Evolutionary conservation across 2,329 filamentous ascomycete genomes (phyloP), one percentile per base, ranked within the genome.

Genomic region (Pseudonectria buxi): DNA sequence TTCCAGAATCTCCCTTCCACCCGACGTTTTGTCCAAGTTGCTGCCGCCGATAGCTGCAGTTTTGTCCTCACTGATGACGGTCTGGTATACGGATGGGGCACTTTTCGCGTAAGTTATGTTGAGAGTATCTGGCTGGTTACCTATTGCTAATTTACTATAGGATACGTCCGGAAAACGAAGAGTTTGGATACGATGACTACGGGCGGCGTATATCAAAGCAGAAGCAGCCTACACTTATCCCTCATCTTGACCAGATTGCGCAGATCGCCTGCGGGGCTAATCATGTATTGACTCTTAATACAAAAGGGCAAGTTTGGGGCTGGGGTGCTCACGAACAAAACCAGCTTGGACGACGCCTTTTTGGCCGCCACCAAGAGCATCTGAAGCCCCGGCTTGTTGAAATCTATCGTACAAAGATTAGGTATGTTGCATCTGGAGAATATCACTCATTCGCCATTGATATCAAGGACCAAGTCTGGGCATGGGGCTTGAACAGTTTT

Each of bases 401-500:
- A 15, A n/a, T 16, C 14, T 30, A 15, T 7, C 10, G 10, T n/a
- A 15, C 10, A 7, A 30, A 82, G 32, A 72, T 87, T 32, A 73
- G 76, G 49, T 74, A 78, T 43, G 72, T 79, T 24, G 80, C 58
- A 13, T 64, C 57, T 43, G 85, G 84, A 24, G 72, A 77, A 26
- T 86, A 86, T 61, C 83, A 89, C 62, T 80, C 74, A 45, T 86
- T 90, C 46, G 83, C 82, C n/a, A 68, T 89, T 35, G 75, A 79
- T 56, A 69, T 72, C 28, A 71, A 74, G 22, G 81, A 76, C 30
- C 71, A 75, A 30, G 77, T 87, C 27, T 87, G 76, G 59, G 71
- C 75, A 1, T 90, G 84, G 83, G 85, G 85, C n/a, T 64, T 86
- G 25, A 90, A 90, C 67, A 83, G 80, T 58, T 88, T 80, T 55